A percentile compares a stretch with the other conserved stretches of the same genome.
Evolutionary conservation across 1,284 basidiomycete genomes (phyloP).

Genomic region (Melanopsichium pennsylvanicum): DNA sequence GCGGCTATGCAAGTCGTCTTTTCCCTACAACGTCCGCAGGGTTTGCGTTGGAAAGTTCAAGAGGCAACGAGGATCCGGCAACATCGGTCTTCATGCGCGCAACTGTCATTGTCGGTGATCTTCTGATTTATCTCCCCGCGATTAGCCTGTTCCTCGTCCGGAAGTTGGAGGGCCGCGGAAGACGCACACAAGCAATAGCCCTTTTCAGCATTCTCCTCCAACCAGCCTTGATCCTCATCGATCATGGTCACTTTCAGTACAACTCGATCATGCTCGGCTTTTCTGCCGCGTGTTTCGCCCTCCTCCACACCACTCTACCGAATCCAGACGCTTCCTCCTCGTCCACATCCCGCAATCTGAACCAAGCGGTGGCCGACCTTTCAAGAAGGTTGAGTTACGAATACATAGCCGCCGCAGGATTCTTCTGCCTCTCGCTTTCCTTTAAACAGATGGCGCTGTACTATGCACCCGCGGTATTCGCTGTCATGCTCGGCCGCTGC

Average conservation of each 20-base stretch:
- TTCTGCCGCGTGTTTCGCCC: slow-evolving; percentile 50
- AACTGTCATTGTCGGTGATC: slow-evolving; percentile 77
- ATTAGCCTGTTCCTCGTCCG: slow-evolving; percentile 52
- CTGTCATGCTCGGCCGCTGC: slow-evolving; percentile 67
- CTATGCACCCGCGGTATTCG: slow-evolving; percentile 78
- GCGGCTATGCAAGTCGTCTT: slow-evolving; percentile 21
- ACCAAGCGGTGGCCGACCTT: slow-evolving; percentile 44
- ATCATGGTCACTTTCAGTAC: slow-evolving; percentile 88
- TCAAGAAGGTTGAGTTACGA: slow-evolving; percentile 60
- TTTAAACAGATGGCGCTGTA: slow-evolving; percentile 98
- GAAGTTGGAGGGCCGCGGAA: slow-evolving; percentile 54
- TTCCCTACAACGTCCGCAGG: slow-evolving; percentile 33
- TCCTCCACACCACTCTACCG: slow-evolving; percentile 58
- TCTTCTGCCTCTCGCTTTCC: slow-evolving; percentile 80
- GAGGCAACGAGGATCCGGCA: slow-evolving; percentile 75
- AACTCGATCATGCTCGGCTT: slow-evolving; percentile 65
- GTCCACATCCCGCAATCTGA: slow-evolving; percentile 4
- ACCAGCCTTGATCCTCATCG: slow-evolving; percentile 82
- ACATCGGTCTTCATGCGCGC: slow-evolving; percentile 79
- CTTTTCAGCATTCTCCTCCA: slow-evolving; percentile 75
- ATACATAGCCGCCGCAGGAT: slow-evolving; percentile 78
- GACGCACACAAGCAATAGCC: slow-evolving; percentile 56
- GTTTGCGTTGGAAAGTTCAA: slow-evolving; percentile 76
- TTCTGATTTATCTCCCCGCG: slow-evolving; percentile 79
- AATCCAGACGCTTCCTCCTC: slow-evolving; percentile 44